Conservation (phyloP, 306 rosid species). For the Casuarina glauca region DNA sequence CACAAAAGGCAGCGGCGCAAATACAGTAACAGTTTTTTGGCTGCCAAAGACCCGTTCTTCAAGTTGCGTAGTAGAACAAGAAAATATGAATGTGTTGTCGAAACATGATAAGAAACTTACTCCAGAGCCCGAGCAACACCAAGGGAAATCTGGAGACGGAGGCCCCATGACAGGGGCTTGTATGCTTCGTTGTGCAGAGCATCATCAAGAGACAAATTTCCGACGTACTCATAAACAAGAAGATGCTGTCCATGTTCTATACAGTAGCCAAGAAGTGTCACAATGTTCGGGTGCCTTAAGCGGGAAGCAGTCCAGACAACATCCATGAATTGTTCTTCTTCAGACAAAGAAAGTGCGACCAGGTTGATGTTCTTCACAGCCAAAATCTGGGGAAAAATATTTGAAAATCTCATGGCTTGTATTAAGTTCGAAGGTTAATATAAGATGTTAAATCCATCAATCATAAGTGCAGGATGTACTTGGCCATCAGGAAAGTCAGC, state of each 20-base stretch:
- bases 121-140: slow-evolving; percentile 84
- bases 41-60: background rate
- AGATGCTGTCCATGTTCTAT: slow-evolving; percentile 87
- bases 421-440: slow-evolving; percentile 13
- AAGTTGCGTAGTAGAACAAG: background rate
- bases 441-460: background rate
- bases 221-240: slow-evolving; percentile 67
- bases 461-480: slow-evolving; percentile 39
- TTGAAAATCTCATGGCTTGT: slow-evolving; percentile 17
- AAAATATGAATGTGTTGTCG: slow-evolving; percentile 15
- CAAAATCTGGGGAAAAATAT: slow-evolving; percentile 45
- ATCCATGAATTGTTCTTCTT: slow-evolving; percentile 85
- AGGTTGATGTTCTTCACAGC: slow-evolving; percentile 75
- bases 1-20: background rate
- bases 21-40: background rate
- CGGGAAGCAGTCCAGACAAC: slow-evolving; percentile 70
- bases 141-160: slow-evolving; percentile 72
- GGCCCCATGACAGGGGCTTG: slow-evolving; percentile 77
- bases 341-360: slow-evolving; percentile 59
- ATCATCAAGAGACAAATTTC: slow-evolving; percentile 58
- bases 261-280: slow-evolving; percentile 74
- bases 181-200: slow-evolving; percentile 66
- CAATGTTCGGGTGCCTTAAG: slow-evolving; percentile 79
- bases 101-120: slow-evolving; percentile 49
- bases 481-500: slow-evolving; percentile 81